Base-by-base conservation (phyloP, 352 stramenopile species). In the Phytophthora pinifolia region DNA sequence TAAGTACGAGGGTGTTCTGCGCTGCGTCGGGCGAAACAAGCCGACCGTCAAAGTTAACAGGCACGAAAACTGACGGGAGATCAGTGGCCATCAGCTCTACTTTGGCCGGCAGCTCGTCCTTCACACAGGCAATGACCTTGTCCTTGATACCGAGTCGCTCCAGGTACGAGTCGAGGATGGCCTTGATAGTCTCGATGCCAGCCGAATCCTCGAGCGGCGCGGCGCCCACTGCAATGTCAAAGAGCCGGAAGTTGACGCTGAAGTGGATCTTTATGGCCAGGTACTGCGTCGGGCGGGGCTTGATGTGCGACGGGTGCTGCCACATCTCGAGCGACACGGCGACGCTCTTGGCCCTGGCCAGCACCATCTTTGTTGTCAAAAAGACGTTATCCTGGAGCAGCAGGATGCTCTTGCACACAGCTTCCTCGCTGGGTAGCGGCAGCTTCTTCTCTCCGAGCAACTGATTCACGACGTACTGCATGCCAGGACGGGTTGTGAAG, bases 191-290 rank as follows among this genome's bases (percentile, higher is more conserved):
- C 10, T 79, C 62, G 3, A 88, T 9, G 22, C 59, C 70, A 8
- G 67, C 38, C 12, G 61, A 42, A 13, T 79, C 68, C 22, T 83
- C 74, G 4, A 84, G 57, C 3, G 73, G 53, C 14, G 72, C 74
- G 51, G 69, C 85, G 3, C 75, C 81, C 3, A 92, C 62, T 7
- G 74, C 80, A 46, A 88, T 70, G 25, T 85, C 67, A 54, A 89
- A 87, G 0, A 70, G 48, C 30, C 77, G 76, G 34, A 89, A 92
- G 60, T 85, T 88, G 42, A 89, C 67, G 41, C 80, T 91, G 35
- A 89, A 92, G 52, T 92, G 80, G 13, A 85, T 68, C 44, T 83
- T 88, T 17, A 92, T 52, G 6, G 75, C 78, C 25, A 92, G 58
- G 49, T 86, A 86, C 55, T 85, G 76, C 27, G 65, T 71, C 17